phyloP scores from a whole-genome alignment of 2,329 filamentous ascomycete genomes.

The Alternaria angustiovoidea region DNA sequence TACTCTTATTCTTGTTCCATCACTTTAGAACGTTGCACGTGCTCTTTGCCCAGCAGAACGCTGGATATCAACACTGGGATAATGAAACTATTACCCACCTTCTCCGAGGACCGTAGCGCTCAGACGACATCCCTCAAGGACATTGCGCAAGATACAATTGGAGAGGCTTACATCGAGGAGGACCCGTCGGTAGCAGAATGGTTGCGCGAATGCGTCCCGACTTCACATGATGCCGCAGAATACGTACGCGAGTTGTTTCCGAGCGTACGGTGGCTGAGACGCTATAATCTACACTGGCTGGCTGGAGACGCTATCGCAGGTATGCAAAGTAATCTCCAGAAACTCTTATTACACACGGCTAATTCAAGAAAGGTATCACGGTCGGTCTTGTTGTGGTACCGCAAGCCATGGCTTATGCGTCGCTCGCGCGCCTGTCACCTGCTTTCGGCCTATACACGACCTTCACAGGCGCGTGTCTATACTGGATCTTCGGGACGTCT shows the following conservation, averaged over 20 bases:
- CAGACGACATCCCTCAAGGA: constrained; percentile 23
- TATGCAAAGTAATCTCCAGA: constrained; percentile 9
- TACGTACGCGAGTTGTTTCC: constrained; percentile 41
- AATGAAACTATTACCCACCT: constrained; percentile 25
- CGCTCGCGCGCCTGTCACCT: constrained; percentile 76
- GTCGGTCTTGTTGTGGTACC: constrained; percentile 84
- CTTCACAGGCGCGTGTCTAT: constrained; percentile 91
- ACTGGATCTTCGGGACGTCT: constrained; percentile 97
- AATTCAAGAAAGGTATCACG: constrained; percentile 57
- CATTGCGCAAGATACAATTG: constrained; percentile 31
- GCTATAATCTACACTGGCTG: constrained; percentile 46
- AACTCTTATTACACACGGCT: neutral
- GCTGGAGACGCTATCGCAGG: constrained; percentile 43
- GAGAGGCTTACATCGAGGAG: constrained; percentile 36
- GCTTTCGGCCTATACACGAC: constrained; percentile 92
- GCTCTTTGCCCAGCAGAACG: neutral
- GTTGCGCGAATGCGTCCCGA: constrained; percentile 34
- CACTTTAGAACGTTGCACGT: neutral
- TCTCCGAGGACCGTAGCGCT: constrained; percentile 21
- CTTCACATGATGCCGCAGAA: constrained; percentile 28
- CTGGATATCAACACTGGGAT: constrained; percentile 1
- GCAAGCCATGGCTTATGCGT: constrained; percentile 93
- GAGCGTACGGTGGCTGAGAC: constrained; percentile 34
- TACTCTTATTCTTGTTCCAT: neutral
- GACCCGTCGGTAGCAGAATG: constrained; percentile 42